A percentile compares a stretch with the other conserved stretches of the same genome.
Evolutionary conservation across 306 rosid genomes (phyloP).

Genomic region (Cucumis cinereus): DNA sequence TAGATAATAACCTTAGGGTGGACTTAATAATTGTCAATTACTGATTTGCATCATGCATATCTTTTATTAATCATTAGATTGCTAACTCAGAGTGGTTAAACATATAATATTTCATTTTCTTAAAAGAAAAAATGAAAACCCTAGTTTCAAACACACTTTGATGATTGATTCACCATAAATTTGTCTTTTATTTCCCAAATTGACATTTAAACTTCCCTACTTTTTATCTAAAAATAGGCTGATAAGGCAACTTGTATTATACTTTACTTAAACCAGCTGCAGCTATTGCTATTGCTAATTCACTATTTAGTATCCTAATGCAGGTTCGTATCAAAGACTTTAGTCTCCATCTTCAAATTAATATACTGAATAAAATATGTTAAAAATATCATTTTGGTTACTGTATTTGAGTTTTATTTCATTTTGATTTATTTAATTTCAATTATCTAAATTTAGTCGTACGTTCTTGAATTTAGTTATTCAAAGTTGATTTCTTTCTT

Average conservation of each 20-base stretch:
- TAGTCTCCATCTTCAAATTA: background rate
- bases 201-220: background rate
- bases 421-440: too few relatives aligned
- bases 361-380: too few relatives aligned
- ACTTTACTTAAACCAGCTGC: background rate
- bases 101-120: background rate
- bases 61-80: background rate
- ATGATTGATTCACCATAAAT: background rate
- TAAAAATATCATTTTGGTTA: too few relatives aligned
- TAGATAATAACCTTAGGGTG: too few relatives aligned
- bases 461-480: too few relatives aligned
- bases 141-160: background rate
- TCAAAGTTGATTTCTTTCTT: too few relatives aligned
- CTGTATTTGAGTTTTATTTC: too few relatives aligned
- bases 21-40: too few relatives aligned
- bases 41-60: background rate
- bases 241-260: background rate
- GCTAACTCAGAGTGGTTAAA: background rate
- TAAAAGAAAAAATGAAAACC: too few relatives aligned
- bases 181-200: background rate
- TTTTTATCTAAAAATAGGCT: background rate
- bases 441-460: too few relatives aligned
- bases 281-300: background rate
- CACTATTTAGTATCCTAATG: background rate
- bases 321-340: background rate